These are phyloP conservation scores for Boletus coccyginus DNA, from an alignment of 768 basidiomycete species.

Conservation along the genomic window DNA sequence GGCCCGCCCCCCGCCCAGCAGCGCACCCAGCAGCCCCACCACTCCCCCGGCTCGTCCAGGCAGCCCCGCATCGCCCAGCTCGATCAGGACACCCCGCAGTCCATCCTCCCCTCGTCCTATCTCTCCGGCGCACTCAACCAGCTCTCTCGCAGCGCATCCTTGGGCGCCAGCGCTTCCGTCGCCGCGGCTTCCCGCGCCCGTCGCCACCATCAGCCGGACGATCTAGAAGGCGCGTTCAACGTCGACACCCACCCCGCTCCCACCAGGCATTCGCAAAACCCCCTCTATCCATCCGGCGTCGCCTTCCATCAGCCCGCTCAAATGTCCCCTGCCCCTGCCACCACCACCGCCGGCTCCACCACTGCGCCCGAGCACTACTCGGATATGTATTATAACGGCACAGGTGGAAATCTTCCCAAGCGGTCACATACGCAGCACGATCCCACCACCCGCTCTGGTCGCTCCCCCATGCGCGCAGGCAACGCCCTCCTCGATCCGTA, in stretches of 20 bases:
- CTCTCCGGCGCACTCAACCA: constrained; percentile 49
- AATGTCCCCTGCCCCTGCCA: constrained; percentile 25
- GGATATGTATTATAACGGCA: constrained; percentile 62
- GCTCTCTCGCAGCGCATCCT: constrained; percentile 65
- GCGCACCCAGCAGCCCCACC: constrained; percentile 41
- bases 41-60: constrained; percentile 38
- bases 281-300: constrained; percentile 59
- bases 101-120: constrained; percentile 41
- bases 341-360: constrained; percentile 34
- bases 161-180: constrained; percentile 47
- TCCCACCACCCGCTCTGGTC: constrained; percentile 45
- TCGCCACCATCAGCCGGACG: constrained; percentile 68
- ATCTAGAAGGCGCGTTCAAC: constrained; percentile 56
- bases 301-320: constrained; percentile 36
- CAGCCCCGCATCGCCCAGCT: constrained; percentile 67
- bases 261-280: constrained; percentile 35
- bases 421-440: constrained; percentile 55
- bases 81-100: constrained; percentile 56
- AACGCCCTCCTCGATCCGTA: constrained; percentile 67
- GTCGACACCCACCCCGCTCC: constrained; percentile 23
- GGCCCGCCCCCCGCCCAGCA: constrained; percentile 32
- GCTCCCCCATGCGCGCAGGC: constrained; percentile 62
- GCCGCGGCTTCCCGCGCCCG: constrained; percentile 45
- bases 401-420: constrained; percentile 49
- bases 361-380: constrained; percentile 43